Conservation (phyloP, 2,329 filamentous ascomycete species). For the Mycogone perniciosa region DNA sequence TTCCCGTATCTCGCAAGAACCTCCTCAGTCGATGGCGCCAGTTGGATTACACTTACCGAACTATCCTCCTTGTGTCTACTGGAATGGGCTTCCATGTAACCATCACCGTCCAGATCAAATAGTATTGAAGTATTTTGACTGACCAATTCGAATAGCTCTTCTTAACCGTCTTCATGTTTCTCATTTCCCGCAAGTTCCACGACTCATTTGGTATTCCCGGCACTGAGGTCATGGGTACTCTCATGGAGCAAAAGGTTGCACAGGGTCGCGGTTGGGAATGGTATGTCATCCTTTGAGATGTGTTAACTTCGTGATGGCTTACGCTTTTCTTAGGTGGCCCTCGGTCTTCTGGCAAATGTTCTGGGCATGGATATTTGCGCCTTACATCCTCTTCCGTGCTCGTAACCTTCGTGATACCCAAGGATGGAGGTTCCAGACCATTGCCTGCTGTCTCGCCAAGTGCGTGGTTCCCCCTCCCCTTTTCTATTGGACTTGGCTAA, state of each 20-base stretch:
- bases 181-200: constrained; percentile 61
- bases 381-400: constrained; percentile 55
- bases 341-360: constrained; percentile 59
- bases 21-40: constrained; percentile 31
- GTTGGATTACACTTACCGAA: constrained; percentile 42
- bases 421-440: constrained; percentile 60
- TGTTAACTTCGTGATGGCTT: neutral
- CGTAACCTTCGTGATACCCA: constrained; percentile 57
- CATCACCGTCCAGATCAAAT: neutral
- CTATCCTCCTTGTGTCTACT: constrained; percentile 43
- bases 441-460: constrained; percentile 42
- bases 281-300: constrained; percentile 27
- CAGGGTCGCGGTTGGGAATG: constrained; percentile 58
- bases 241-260: constrained; percentile 41
- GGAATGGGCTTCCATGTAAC: constrained; percentile 53
- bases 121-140: neutral
- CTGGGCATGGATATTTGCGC: constrained; percentile 57
- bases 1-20: constrained; percentile 19
- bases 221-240: constrained; percentile 53
- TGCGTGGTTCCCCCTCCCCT: constrained; percentile 21
- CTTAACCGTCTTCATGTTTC: constrained; percentile 53
- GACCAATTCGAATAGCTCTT: constrained; percentile 38
- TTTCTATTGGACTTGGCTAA: neutral
- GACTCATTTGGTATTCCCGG: constrained; percentile 52
- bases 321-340: constrained; percentile 43